These are phyloP conservation scores for Nannochloropsis gaditana DNA, from an alignment of 108 stramenopile species.

Conservation along the genomic window DNA sequence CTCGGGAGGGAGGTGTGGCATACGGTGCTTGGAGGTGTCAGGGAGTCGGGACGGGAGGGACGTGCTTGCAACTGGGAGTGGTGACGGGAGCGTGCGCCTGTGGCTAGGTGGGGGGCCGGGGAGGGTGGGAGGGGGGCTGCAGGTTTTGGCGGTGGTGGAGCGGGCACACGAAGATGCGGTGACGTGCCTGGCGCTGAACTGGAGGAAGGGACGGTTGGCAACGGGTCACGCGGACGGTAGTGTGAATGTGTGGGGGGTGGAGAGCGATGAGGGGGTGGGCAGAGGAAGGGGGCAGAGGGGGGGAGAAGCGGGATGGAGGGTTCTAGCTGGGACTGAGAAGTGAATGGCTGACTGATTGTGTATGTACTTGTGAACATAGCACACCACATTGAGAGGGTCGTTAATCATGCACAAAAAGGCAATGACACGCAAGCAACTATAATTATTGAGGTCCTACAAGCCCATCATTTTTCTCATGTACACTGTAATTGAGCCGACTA, in stretches of 20 bases:
- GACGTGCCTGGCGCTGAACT: conserved; percentile 16
- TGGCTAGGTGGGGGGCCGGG: neutral
- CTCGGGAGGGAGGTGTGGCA: neutral
- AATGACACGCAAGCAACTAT: no score
- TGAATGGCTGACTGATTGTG: no score
- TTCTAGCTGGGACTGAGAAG: no score
- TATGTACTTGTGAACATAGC: neutral
- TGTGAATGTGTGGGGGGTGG: neutral
- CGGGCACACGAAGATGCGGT: conserved; percentile 2
- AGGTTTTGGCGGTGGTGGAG: neutral
- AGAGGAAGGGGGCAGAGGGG: neutral
- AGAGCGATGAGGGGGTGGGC: neutral
- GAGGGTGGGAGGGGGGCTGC: neutral
- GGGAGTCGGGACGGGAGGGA: neutral
- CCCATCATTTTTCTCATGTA: no score
- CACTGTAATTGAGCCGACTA: no score
- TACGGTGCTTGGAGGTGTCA: neutral
- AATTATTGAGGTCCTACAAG: no score
- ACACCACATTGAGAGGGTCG: neutral
- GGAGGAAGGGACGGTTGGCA: conserved; percentile 5
- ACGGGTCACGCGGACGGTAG: neutral
- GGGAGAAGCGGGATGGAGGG: neutral
- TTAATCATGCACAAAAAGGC: no score
- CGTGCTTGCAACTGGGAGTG: neutral
- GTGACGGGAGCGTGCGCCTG: neutral